A percentile compares a stretch with the other conserved stretches of the same genome.
Conservation (phyloP, 2,329 filamentous ascomycete genomes). For the Gaeumannomyces tritici region DNA sequence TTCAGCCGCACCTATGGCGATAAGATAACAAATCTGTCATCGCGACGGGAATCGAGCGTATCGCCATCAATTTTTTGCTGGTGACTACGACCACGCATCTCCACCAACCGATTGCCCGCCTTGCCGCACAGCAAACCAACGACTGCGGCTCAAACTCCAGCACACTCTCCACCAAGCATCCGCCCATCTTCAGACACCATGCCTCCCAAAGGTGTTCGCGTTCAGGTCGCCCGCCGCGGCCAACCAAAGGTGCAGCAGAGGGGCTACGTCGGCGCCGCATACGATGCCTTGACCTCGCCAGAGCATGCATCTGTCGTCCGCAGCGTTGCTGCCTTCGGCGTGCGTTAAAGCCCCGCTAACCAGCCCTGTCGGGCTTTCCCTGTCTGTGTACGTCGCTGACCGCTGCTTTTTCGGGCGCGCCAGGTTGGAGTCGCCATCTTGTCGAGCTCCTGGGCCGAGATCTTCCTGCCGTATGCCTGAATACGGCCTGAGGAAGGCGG, state of each 20-base stretch:
- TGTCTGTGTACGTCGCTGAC: background rate
- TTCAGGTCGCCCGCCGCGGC: constrained; percentile 37
- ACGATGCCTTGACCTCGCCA: constrained; percentile 47
- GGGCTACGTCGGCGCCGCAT: constrained; percentile 42
- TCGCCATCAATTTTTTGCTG: background rate
- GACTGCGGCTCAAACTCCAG: constrained; percentile 12
- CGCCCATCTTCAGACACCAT: constrained; percentile 29
- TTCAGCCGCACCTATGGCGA: background rate
- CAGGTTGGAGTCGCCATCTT: constrained; percentile 50
- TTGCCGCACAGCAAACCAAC: constrained; percentile 3
- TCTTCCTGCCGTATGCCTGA: constrained; percentile 33
- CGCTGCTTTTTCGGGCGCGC: background rate
- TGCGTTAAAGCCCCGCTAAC: constrained; percentile 23
- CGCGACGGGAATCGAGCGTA: background rate
- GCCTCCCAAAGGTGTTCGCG: constrained; percentile 50
- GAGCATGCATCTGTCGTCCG: constrained; percentile 56
- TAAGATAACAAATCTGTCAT: background rate
- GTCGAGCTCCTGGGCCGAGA: constrained; percentile 48
- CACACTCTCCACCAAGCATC: background rate
- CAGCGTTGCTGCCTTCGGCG: constrained; percentile 50
- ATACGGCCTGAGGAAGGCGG: background rate
- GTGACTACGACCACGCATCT: background rate
- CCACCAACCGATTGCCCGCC: background rate
- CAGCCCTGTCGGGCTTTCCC: no score
- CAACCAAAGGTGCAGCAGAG: constrained; percentile 32